Base-by-base conservation (phyloP, 2,329 filamentous ascomycete genomes). In the Penicillium italicum region DNA sequence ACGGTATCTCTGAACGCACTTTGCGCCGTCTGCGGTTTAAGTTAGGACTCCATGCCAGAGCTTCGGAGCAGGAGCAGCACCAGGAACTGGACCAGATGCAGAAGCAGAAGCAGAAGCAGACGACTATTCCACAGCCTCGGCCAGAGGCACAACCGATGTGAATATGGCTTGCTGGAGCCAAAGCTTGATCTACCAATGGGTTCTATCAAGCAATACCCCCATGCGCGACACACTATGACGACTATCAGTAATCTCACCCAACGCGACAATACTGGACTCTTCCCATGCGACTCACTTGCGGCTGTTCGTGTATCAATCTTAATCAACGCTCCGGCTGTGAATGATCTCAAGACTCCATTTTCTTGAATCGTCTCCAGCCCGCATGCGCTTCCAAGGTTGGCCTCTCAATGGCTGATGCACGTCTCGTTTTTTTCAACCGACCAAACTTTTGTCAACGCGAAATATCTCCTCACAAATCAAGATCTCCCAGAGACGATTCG, bases 11-110 rank as follows among this genome's bases (percentile, higher is more conserved):
- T 16, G 63, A 64, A 53, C 58, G 63, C 14, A 65, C 63, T 16
- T 45, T 65, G 9, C 62, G 63, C 16, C 62, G 63, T 24, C 54
- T 65, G n/a, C 58, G 63, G n/a, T 65, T 64, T 31, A 62, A 64
- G 30, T 58, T 65, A 8, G 63, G 63, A 8, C 63, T 65, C 49
- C 62, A 65, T 57, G 56, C 59, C 7, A 57, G 60, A 36, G 44
- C 57, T 37, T 53, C 56, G 18, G 63, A 63, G 3, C 62, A 56
- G 26, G 52, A 61, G 12, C 55, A 48, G 34, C 50, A 45, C n/a
- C 50, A 42, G n/a, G 16, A 38, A 5, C 57, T 42, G 30, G 24
- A n/a, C n/a, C n/a, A n/a, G n/a, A n/a, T n/a, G 16, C 53, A 49
- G 18, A 8, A 8, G 10, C 55, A 40, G 10, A 40, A 43, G 30